These are phyloP conservation scores for Aspergillus nidulans DNA, from an alignment of 495 filamentous ascomycete genomes.

Conservation along the genomic window DNA sequence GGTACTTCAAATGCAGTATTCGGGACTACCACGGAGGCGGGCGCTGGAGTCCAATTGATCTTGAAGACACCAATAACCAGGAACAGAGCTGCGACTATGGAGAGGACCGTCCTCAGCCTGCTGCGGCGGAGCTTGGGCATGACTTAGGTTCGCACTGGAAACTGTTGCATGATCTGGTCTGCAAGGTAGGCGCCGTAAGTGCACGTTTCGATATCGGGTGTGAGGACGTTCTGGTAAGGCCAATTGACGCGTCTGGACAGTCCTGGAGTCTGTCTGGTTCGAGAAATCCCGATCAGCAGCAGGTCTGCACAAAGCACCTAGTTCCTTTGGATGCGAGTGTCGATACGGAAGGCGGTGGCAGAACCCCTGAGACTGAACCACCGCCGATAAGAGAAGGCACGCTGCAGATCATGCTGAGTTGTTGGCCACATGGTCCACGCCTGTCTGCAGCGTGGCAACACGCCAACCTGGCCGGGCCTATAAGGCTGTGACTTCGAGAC, in stretches of 20 bases:
- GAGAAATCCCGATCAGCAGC: background rate
- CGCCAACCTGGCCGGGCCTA: no score
- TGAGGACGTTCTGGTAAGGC: background rate
- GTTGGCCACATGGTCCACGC: background rate
- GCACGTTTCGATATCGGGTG: background rate
- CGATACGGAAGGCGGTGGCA: conserved; percentile 15
- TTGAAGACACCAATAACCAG: conserved; percentile 34
- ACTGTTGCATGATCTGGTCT: background rate
- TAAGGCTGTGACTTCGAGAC: background rate
- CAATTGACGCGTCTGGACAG: background rate
- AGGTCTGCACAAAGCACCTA: background rate
- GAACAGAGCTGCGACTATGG: conserved; percentile 24
- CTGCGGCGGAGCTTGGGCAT: conserved; percentile 33
- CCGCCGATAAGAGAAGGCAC: background rate
- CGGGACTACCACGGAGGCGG: conserved; percentile 34
- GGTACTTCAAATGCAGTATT: conserved; percentile 38
- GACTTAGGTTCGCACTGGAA: background rate
- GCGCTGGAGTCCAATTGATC: conserved; percentile 37
- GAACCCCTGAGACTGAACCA: conserved; percentile 4
- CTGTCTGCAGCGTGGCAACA: background rate
- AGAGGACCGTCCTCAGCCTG: conserved; percentile 29
- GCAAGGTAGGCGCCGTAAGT: no score
- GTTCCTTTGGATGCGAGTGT: background rate
- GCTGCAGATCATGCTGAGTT: conserved; percentile 1
- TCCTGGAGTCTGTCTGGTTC: background rate